Evolutionary conservation across 2,329 filamentous ascomycete genomes (phyloP).

Genomic region (Aureobasidium pullulans): DNA sequence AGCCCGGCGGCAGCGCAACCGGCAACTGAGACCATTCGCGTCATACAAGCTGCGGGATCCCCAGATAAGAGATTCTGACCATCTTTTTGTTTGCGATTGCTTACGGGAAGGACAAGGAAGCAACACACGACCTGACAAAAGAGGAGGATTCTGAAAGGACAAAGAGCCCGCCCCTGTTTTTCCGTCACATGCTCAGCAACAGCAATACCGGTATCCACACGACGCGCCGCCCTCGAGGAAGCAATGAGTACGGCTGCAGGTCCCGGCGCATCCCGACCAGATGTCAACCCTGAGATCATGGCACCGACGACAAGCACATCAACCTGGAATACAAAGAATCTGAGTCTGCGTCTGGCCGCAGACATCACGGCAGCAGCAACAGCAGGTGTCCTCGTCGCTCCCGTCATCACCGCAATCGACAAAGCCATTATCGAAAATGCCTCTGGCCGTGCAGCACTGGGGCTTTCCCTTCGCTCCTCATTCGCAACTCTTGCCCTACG

Average conservation of each 20-base stretch:
- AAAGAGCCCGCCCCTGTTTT: neutral
- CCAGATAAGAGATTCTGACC: neutral
- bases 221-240: constrained; percentile 16
- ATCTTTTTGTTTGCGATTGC: neutral
- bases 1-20: neutral
- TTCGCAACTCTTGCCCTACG: constrained; percentile 49
- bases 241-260: constrained; percentile 23
- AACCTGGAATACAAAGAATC: constrained; percentile 67
- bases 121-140: neutral
- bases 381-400: constrained; percentile 70
- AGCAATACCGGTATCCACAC: neutral
- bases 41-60: neutral
- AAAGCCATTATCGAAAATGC: constrained; percentile 79
- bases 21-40: neutral
- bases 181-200: neutral
- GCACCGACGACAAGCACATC: constrained; percentile 2
- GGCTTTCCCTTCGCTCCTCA: constrained; percentile 53
- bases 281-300: neutral
- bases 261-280: constrained; percentile 16
- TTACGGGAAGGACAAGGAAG: neutral
- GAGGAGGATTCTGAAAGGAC: neutral
- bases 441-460: constrained; percentile 58
- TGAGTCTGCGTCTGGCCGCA: constrained; percentile 58
- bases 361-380: constrained; percentile 63
- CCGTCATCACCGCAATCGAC: constrained; percentile 81